phyloP scores from a whole-genome alignment of 1,284 basidiomycete species.

The Fistulinella staudtii region DNA sequence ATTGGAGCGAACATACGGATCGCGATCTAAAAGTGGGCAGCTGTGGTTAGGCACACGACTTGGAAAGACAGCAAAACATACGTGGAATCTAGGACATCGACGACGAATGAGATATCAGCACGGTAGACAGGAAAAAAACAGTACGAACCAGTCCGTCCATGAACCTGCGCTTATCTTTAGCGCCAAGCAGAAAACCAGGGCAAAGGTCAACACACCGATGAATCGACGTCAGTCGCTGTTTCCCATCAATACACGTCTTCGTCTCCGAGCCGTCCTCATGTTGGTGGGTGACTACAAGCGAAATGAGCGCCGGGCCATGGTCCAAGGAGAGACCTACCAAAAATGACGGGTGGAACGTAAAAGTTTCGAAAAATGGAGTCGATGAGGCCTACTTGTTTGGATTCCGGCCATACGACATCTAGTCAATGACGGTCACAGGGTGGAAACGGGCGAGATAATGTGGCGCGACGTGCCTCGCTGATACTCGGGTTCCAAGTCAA shows the following conservation, averaged over 20 bases:
- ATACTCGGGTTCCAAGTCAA: conserved; percentile 70
- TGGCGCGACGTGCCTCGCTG: conserved; percentile 55
- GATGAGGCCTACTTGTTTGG: conserved; percentile 66
- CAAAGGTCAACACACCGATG: conserved; percentile 41
- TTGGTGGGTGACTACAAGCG: conserved; percentile 25
- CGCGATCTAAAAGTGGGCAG: conserved; percentile 41
- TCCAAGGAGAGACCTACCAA: conserved; percentile 40
- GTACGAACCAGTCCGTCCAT: conserved; percentile 64
- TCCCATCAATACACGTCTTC: conserved; percentile 72
- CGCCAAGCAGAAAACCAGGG: neutral
- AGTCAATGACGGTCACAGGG: neutral
- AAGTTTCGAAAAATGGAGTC: conserved; percentile 71
- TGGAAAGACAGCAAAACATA: conserved; percentile 29
- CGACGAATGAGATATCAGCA: conserved; percentile 6
- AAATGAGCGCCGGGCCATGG: neutral
- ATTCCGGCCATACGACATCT: conserved; percentile 71
- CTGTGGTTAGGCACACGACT: neutral
- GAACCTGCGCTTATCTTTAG: conserved; percentile 43
- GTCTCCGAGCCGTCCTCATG: conserved; percentile 58
- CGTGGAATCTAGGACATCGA: conserved; percentile 43
- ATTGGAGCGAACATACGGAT: conserved; percentile 40
- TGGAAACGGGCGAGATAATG: neutral
- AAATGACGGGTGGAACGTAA: conserved; percentile 72
- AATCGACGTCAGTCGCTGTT: conserved; percentile 74
- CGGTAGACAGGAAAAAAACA: neutral